A percentile compares a stretch with the other conserved stretches of the same genome.
Evolutionary conservation across 306 rosid species (phyloP).

Genomic region (Cucurbita ficifolia): DNA sequence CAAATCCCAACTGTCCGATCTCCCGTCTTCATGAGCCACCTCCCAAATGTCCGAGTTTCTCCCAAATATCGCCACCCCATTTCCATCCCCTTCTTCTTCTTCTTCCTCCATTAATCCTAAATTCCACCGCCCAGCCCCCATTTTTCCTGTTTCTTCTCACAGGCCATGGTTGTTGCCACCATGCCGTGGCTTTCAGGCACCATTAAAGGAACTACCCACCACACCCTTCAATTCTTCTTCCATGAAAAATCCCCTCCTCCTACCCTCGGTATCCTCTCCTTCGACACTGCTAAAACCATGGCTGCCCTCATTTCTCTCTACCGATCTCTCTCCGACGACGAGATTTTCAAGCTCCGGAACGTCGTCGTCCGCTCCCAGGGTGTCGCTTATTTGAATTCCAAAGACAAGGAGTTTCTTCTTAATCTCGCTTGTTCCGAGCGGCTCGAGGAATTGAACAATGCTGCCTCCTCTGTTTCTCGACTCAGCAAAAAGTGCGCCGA

Average conservation of each 20-base stretch:
- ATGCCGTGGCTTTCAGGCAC: conserved; percentile 15
- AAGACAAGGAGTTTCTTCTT: conserved; percentile 37
- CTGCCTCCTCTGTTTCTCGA: conserved; percentile 29
- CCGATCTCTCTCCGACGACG: conserved; percentile 36
- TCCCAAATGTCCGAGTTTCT: conserved; percentile 7
- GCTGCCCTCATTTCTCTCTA: conserved; percentile 42
- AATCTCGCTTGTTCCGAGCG: conserved; percentile 49
- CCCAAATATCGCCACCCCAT: background rate
- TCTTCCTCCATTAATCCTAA: background rate
- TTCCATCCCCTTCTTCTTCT: background rate
- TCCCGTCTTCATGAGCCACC: conserved; percentile 15
- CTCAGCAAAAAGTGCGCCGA: conserved; percentile 25
- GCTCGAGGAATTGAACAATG: conserved; percentile 41
- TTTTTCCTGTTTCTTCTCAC: background rate
- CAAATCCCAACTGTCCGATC: conserved; percentile 7
- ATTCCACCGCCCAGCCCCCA: no score
- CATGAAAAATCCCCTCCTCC: conserved; percentile 8
- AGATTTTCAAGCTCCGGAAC: conserved; percentile 22
- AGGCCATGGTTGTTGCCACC: conserved; percentile 21
- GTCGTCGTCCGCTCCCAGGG: conserved; percentile 26
- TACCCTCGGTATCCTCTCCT: conserved; percentile 41
- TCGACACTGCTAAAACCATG: conserved; percentile 53
- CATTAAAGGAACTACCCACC: background rate
- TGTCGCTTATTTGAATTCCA: conserved; percentile 27
- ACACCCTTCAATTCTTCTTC: conserved; percentile 11